A percentile compares a stretch with the other conserved stretches of the same genome.
Evolutionary conservation across 192 early-diverging fungal species (phyloP).

Genomic region (Dispira simplex): DNA sequence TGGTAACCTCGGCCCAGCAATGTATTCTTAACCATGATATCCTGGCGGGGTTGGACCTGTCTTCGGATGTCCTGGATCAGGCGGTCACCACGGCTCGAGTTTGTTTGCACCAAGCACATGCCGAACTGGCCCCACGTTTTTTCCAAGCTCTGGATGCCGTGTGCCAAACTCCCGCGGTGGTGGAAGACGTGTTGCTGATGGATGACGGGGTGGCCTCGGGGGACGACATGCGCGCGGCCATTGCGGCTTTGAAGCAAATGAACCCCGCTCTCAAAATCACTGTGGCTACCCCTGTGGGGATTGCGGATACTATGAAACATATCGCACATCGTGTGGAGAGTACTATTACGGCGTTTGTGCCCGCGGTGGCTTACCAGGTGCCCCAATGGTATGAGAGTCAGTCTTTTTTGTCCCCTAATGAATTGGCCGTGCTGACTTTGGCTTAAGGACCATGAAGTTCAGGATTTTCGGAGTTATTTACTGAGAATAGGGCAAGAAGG

Average conservation of each 20-base stretch:
- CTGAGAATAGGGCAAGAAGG: no score
- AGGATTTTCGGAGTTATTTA: no score
- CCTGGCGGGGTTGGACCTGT: neutral
- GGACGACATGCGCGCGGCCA: constrained; percentile 30
- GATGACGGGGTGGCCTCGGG: constrained; percentile 31
- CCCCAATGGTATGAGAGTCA: constrained; percentile 1
- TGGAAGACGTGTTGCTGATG: constrained; percentile 17
- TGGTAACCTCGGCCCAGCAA: neutral
- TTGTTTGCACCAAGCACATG: neutral
- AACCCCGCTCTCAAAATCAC: neutral
- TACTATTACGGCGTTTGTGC: constrained; percentile 23
- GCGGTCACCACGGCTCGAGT: neutral
- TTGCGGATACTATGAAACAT: constrained; percentile 26
- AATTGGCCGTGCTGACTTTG: neutral
- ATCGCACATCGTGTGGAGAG: constrained; percentile 19
- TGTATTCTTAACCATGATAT: neutral
- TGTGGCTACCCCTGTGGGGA: constrained; percentile 27
- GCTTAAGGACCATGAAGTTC: no score
- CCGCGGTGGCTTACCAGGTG: neutral
- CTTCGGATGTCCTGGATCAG: neutral
- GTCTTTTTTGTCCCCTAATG: neutral
- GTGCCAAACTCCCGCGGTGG: neutral
- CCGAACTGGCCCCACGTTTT: neutral
- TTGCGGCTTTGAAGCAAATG: constrained; percentile 3
- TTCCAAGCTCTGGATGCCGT: neutral